phyloP scores from a whole-genome alignment of 352 stramenopile species.

The Pythium pectinolyticum region DNA sequence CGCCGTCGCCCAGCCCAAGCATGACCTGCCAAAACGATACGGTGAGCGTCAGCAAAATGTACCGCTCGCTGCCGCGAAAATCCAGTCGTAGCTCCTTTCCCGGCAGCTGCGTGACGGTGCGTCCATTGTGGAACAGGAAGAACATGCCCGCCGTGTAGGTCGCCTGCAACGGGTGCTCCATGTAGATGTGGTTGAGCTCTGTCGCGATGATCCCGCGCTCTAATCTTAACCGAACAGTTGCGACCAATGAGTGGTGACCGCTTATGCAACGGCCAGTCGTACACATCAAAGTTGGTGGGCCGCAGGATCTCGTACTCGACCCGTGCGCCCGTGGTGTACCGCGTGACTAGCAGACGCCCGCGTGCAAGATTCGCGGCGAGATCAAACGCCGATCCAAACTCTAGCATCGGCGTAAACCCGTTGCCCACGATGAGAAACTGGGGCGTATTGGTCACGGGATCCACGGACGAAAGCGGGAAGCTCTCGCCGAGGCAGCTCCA shows the following conservation, averaged over 20 bases:
- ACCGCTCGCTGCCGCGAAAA: background rate
- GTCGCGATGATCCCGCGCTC: constrained; percentile 7
- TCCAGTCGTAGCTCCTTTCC: too few relatives aligned
- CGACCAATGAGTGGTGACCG: background rate
- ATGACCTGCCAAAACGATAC: background rate
- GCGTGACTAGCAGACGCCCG: background rate
- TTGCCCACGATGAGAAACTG: background rate
- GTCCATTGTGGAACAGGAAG: constrained; percentile 12
- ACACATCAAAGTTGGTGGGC: constrained; percentile 6
- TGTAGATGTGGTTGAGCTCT: constrained; percentile 9
- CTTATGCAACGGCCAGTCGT: background rate
- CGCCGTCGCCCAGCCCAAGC: too few relatives aligned
- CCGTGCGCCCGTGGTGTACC: constrained; percentile 7
- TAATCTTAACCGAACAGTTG: constrained; percentile 15
- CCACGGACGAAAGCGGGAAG: background rate
- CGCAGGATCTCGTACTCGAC: constrained; percentile 14
- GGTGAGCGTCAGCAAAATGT: background rate
- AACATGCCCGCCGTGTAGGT: constrained; percentile 8
- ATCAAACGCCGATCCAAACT: constrained; percentile 7
- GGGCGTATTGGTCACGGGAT: background rate
- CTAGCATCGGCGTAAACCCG: background rate
- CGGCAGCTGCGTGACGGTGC: background rate
- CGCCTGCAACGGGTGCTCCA: constrained; percentile 7
- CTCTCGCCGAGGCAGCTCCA: background rate
- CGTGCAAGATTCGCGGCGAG: background rate